Conservation (phyloP, 768 basidiomycete species). For the Leccinum arenicola region DNA sequence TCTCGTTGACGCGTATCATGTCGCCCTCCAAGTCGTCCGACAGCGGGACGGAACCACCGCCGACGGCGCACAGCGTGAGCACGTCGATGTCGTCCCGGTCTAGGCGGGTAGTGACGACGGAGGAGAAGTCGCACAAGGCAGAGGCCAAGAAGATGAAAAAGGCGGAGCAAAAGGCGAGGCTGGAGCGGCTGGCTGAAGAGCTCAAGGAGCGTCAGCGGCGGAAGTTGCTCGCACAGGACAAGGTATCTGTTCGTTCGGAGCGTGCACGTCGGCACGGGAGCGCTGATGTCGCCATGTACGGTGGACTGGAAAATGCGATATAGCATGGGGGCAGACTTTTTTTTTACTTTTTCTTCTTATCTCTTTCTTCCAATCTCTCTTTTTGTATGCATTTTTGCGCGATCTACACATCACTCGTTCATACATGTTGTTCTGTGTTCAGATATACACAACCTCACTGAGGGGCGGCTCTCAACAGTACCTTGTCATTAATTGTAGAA, state of each 20-base stretch:
- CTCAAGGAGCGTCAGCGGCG: constrained; percentile 40
- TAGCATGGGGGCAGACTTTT: constrained; percentile 12
- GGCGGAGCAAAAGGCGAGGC: constrained; percentile 38
- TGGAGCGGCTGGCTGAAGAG: constrained; percentile 43
- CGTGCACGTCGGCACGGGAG: constrained; percentile 26
- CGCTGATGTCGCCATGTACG: constrained; percentile 31
- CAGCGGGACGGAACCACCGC: constrained; percentile 2
- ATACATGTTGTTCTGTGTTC: constrained; percentile 11
- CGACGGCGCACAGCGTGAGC: constrained; percentile 21
- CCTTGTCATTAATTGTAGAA: constrained; percentile 28
- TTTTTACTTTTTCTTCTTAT: background rate
- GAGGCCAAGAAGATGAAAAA: constrained; percentile 43
- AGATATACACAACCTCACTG: background rate
- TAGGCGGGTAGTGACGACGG: constrained; percentile 31
- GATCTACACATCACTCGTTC: constrained; percentile 16
- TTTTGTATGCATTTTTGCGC: constrained; percentile 11
- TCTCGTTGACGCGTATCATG: constrained; percentile 29
- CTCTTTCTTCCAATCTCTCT: background rate
- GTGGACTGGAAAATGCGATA: constrained; percentile 25
- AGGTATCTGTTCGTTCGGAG: constrained; percentile 29
- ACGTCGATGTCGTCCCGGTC: constrained; percentile 1
- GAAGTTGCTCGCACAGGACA: constrained; percentile 28
- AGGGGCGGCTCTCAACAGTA: constrained; percentile 1
- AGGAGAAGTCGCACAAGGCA: constrained; percentile 42
- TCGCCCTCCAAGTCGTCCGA: constrained; percentile 17